Conservation (phyloP, 1,284 basidiomycete species). For the Xerocomus nothofagi region DNA sequence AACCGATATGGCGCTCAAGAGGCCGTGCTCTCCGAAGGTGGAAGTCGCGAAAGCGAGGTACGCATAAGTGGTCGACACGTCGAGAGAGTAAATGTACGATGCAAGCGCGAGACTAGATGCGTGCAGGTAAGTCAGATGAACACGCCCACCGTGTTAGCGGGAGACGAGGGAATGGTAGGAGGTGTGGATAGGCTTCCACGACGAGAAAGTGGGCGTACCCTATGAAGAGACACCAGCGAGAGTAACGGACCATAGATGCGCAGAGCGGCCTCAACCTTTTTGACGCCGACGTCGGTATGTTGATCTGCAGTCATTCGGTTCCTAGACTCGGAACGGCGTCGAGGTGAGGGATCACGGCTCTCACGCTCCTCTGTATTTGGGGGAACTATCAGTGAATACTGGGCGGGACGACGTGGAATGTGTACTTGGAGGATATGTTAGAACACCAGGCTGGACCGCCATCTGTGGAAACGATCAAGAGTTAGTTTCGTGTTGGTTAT, state of each 20-base stretch:
- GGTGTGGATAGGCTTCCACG: not conserved
- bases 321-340: not conserved
- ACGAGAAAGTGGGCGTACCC: constrained; percentile 41
- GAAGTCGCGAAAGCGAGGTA: constrained; percentile 69
- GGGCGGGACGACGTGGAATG: not conserved
- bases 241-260: constrained; percentile 53
- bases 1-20: constrained; percentile 65
- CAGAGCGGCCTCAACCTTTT: constrained; percentile 51
- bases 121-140: not conserved
- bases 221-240: constrained; percentile 63
- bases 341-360: not conserved
- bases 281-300: constrained; percentile 49
- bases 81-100: constrained; percentile 76
- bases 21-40: constrained; percentile 56
- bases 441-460: too few species aligned
- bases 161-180: not conserved
- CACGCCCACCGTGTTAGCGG: not conserved
- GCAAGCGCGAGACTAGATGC: constrained; percentile 60
- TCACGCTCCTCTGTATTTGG: constrained; percentile 1
- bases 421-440: constrained; percentile 19
- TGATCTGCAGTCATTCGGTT: constrained; percentile 13
- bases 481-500: not conserved
- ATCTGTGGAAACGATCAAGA: too few species aligned
- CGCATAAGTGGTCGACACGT: constrained; percentile 65
- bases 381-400: constrained; percentile 4